Conservation (phyloP, 257 asterid species). For the Avicennia marina region DNA sequence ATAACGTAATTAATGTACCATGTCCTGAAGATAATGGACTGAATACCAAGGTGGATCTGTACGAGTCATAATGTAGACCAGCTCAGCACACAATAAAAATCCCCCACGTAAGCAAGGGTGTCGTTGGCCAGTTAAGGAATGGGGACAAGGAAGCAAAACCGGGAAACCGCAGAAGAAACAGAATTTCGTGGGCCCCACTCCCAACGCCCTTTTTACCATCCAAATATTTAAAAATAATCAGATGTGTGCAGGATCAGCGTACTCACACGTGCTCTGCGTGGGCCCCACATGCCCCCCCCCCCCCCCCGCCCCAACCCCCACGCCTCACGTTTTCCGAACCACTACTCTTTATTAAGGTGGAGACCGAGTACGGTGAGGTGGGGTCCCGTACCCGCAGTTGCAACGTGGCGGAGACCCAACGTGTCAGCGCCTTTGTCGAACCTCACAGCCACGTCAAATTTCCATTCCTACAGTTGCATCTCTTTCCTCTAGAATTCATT, state of each 20-base stretch:
- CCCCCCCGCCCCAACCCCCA: too few relatives aligned
- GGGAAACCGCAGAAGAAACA: slow-evolving; percentile 44
- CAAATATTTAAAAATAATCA: too few relatives aligned
- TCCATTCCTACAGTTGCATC: too few relatives aligned
- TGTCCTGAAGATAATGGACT: too few relatives aligned
- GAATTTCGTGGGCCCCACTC: slow-evolving; percentile 29
- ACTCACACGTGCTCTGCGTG: slow-evolving; percentile 46
- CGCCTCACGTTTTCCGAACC: slow-evolving; percentile 31
- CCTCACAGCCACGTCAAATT: too few relatives aligned
- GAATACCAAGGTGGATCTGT: too few relatives aligned
- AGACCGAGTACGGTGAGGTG: slow-evolving; percentile 29
- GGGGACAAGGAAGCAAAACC: slow-evolving; percentile 53
- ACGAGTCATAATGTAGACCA: too few relatives aligned
- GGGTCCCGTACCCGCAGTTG: too few relatives aligned
- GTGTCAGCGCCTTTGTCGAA: too few relatives aligned
- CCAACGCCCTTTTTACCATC: slow-evolving; percentile 15
- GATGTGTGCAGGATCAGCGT: slow-evolving; percentile 12
- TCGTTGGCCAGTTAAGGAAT: slow-evolving; percentile 39
- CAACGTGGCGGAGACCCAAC: too few relatives aligned
- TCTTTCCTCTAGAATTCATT: too few relatives aligned
- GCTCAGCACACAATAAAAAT: slow-evolving; percentile 2
- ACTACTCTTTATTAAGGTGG: neutral
- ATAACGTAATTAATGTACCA: too few relatives aligned
- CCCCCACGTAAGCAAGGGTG: slow-evolving; percentile 21
- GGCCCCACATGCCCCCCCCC: slow-evolving; percentile 23